Percentiles rank a stretch among this genome's conserved stretches.
Conservation (phyloP, 78 protist species). For the Polysphondylium violaceum region DNA sequence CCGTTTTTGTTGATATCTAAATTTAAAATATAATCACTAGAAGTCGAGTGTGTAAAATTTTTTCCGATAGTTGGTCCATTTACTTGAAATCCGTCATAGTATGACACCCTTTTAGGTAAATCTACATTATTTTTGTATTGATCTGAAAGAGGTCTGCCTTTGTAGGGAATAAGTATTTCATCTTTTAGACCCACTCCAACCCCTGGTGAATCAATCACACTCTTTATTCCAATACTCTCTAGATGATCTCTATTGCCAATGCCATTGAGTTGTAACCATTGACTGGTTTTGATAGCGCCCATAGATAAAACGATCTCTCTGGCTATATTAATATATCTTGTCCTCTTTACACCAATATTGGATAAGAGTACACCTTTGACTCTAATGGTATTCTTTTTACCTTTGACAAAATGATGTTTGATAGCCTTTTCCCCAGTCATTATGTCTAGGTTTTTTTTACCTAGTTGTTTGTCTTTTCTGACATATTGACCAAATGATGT, state of each 20-base stretch:
- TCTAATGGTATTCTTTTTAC: not conserved
- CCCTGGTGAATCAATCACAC: not conserved
- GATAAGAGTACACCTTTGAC: not conserved
- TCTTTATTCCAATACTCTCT: not conserved
- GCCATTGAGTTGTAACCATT: not conserved
- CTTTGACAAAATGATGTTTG: not conserved
- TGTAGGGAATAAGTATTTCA: too few species aligned
- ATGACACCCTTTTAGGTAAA: too few species aligned
- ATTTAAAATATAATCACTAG: too few species aligned
- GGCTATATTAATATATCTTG: not conserved
- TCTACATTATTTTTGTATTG: too few species aligned
- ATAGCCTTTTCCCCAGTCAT: not conserved
- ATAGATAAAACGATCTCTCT: not conserved
- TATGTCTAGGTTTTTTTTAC: not conserved
- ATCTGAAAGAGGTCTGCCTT: too few species aligned
- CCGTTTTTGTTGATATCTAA: too few species aligned
- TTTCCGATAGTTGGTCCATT: too few species aligned
- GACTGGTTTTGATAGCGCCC: not conserved
- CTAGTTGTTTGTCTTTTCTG: not conserved
- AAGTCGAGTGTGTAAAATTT: too few species aligned
- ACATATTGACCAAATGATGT: constrained; percentile 20
- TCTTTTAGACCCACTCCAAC: constrained; percentile 2
- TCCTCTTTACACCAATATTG: not conserved
- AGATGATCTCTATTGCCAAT: not conserved
- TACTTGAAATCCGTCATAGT: too few species aligned